A percentile compares a stretch with the other conserved stretches of the same genome.
Evolutionary conservation across 495 filamentous ascomycete genomes (phyloP).

Genomic region (Hypoxylon perforatum): DNA sequence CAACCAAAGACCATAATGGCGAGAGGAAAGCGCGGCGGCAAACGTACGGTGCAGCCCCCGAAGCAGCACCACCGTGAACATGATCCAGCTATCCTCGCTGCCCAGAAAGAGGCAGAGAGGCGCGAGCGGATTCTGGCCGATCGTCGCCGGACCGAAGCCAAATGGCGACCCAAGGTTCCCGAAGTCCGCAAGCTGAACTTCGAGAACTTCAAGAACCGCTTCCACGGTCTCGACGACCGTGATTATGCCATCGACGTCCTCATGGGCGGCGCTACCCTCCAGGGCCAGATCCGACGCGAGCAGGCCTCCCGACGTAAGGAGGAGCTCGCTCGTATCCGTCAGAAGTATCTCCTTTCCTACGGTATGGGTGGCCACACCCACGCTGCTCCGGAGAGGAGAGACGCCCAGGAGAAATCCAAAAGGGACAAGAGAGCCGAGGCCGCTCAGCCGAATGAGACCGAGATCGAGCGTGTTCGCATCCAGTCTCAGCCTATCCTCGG

Average conservation of each 20-base stretch:
- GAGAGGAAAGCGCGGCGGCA: constrained; percentile 15
- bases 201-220: constrained; percentile 54
- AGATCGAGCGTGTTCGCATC: constrained; percentile 53
- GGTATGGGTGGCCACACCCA: constrained; percentile 23
- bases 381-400: constrained; percentile 12
- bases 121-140: constrained; percentile 44
- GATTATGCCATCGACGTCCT: constrained; percentile 51
- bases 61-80: constrained; percentile 20
- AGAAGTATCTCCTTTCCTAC: constrained; percentile 40
- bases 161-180: constrained; percentile 49
- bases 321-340: constrained; percentile 41
- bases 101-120: constrained; percentile 42
- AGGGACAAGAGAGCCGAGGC: constrained; percentile 39
- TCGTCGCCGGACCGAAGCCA: constrained; percentile 41
- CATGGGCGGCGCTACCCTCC: constrained; percentile 40
- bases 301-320: constrained; percentile 43
- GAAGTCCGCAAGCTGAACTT: constrained; percentile 50
- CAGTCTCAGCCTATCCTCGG: constrained; percentile 51
- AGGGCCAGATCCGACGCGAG: constrained; percentile 49
- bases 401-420: constrained; percentile 24
- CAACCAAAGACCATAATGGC: constrained; percentile 26
- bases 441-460: constrained; percentile 35
- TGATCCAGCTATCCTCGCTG: constrained; percentile 29
- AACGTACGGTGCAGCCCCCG: not conserved
- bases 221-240: constrained; percentile 40